phyloP scores from a whole-genome alignment of 164 flowering plant species.

The Tinospora cordifolia region DNA sequence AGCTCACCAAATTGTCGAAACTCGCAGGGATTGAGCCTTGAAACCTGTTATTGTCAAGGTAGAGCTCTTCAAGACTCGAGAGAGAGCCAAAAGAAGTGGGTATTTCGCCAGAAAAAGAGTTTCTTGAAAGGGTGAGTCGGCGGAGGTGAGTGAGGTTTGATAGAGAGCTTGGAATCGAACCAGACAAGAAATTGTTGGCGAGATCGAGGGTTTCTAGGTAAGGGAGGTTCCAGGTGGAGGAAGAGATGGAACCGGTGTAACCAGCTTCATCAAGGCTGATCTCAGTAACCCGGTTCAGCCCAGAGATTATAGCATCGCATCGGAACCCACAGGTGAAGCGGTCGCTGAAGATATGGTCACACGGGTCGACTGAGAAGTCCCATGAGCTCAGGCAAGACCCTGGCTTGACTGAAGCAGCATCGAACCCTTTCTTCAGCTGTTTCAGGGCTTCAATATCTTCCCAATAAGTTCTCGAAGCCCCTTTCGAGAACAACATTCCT shows the following conservation, averaged over 20 bases:
- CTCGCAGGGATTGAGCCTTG: constrained; percentile 46
- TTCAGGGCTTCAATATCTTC: constrained; percentile 45
- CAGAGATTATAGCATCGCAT: constrained; percentile 41
- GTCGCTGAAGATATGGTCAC: constrained; percentile 54
- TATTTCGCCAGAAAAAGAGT: constrained; percentile 65
- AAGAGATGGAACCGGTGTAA: constrained; percentile 54
- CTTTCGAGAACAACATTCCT: constrained; percentile 1
- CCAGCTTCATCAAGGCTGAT: constrained; percentile 78
- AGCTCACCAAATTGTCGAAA: constrained; percentile 31
- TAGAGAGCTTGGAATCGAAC: constrained; percentile 49
- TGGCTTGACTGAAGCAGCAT: constrained; percentile 35
- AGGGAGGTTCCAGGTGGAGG: constrained; percentile 45
- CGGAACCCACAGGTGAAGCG: constrained; percentile 86
- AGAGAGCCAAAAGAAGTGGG: constrained; percentile 56
- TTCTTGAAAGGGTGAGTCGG: constrained; percentile 54
- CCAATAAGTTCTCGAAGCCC: constrained; percentile 8
- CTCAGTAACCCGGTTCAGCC: constrained; percentile 57
- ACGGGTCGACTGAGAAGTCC: constrained; percentile 83
- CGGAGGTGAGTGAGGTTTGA: constrained; percentile 46
- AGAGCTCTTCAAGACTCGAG: constrained; percentile 52
- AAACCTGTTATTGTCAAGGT: constrained; percentile 57
- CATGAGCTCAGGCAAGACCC: constrained; percentile 77
- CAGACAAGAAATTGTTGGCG: constrained; percentile 54
- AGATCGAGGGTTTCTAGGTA: constrained; percentile 57
- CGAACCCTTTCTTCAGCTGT: constrained; percentile 35